These are phyloP conservation scores for Bipolaris gigantea DNA, from an alignment of 2,329 filamentous ascomycete genomes.

Conservation along the genomic window DNA sequence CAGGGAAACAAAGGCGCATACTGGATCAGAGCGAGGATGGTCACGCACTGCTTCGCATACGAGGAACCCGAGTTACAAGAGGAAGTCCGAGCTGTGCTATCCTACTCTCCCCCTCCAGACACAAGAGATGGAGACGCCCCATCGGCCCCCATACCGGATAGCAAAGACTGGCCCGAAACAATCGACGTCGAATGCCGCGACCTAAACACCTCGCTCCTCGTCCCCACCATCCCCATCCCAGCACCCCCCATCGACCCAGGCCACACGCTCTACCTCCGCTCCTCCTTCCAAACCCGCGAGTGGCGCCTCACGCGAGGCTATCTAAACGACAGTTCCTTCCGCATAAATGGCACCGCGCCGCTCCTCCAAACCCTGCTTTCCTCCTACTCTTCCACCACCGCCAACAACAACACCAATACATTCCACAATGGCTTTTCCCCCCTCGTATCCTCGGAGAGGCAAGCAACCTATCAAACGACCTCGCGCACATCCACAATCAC, in stretches of 20 bases:
- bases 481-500: constrained; percentile 33
- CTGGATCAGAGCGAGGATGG: constrained; percentile 61
- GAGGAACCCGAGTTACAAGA: constrained; percentile 51
- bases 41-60: constrained; percentile 62
- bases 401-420: no score
- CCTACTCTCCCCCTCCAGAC: no score
- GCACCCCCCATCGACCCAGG: constrained; percentile 55
- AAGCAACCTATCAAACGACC: constrained; percentile 36
- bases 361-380: constrained; percentile 56
- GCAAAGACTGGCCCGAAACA: constrained; percentile 55
- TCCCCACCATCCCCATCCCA: constrained; percentile 48
- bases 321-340: constrained; percentile 61
- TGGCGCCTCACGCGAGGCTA: constrained; percentile 62
- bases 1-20: constrained; percentile 31
- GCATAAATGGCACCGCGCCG: constrained; percentile 52
- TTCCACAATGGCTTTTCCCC: no score
- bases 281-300: constrained; percentile 62
- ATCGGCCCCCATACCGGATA: no score
- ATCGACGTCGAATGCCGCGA: constrained; percentile 57
- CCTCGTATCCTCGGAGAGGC: constrained; percentile 21
- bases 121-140: no score
- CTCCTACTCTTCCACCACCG: constrained; percentile 48
- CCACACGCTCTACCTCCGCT: constrained; percentile 55
- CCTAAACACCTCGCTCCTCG: constrained; percentile 52
- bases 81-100: constrained; percentile 55